These are phyloP conservation scores for Calophaca sinica DNA, from an alignment of 306 rosid genomes.

Conservation along the genomic window DNA sequence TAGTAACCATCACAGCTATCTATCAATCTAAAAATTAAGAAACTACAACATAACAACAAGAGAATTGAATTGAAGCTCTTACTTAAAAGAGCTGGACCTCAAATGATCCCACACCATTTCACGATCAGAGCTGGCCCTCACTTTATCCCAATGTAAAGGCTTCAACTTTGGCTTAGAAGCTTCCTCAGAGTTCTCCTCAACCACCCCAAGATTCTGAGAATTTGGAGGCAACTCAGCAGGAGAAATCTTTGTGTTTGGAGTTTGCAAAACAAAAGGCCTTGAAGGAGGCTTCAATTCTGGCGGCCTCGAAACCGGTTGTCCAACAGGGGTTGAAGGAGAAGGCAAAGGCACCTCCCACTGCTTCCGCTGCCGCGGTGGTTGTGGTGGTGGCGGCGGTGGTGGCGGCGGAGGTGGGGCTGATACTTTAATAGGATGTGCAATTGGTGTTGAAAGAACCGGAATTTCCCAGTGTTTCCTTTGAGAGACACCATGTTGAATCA, in stretches of 20 bases:
- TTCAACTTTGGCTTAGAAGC: slow-evolving; percentile 78
- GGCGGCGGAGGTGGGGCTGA: slow-evolving; percentile 45
- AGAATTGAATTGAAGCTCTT: slow-evolving; percentile 43
- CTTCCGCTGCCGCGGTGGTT: slow-evolving; percentile 32
- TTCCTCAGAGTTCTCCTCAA: slow-evolving; percentile 66
- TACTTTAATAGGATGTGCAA: slow-evolving; percentile 30
- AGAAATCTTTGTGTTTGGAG: slow-evolving; percentile 54
- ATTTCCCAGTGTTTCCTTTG: slow-evolving; percentile 61
- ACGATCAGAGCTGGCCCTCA: slow-evolving; percentile 93
- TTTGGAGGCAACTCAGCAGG: slow-evolving; percentile 70
- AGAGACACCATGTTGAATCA: slow-evolving; percentile 17
- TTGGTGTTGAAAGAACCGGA: slow-evolving; percentile 48
- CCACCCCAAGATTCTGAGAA: slow-evolving; percentile 48
- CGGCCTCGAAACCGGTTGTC: slow-evolving; percentile 54
- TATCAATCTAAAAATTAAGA: background rate
- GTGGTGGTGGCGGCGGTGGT: background rate
- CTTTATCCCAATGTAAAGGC: slow-evolving; percentile 99
- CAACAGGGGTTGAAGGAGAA: slow-evolving; percentile 43
- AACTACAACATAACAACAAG: background rate
- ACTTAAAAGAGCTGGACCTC: slow-evolving; percentile 94
- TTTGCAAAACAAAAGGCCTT: slow-evolving; percentile 60
- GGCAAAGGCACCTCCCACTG: slow-evolving; percentile 60
- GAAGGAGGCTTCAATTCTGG: slow-evolving; percentile 69
- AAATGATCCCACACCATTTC: slow-evolving; percentile 99
- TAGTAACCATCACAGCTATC: slow-evolving; percentile 22